Percentiles rank a stretch among this genome's conserved stretches.
phyloP scores from a whole-genome alignment of 352 stramenopile species.

The Phytopythium sindhum region DNA sequence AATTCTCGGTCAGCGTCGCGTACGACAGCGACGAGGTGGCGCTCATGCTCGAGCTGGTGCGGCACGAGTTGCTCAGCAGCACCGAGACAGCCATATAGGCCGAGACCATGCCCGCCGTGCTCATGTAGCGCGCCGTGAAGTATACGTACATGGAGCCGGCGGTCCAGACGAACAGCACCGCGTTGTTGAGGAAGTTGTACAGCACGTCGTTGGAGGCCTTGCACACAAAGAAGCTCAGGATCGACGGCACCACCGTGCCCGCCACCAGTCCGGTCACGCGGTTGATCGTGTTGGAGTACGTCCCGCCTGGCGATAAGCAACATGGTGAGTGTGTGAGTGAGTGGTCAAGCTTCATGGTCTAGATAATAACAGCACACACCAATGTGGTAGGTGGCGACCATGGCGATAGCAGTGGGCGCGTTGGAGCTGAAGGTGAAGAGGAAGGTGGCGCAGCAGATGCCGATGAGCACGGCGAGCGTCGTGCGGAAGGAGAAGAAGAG shows the following conservation, averaged over 20 bases:
- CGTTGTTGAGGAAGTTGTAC: slow-evolving; percentile 63
- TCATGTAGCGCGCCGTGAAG: slow-evolving; percentile 54
- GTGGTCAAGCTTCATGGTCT: neutral
- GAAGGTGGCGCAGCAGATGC: slow-evolving; percentile 61
- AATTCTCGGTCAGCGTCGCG: slow-evolving; percentile 61
- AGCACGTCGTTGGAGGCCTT: slow-evolving; percentile 33
- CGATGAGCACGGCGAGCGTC: slow-evolving; percentile 55
- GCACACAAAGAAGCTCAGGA: slow-evolving; percentile 73
- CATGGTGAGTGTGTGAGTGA: neutral
- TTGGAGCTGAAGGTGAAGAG: slow-evolving; percentile 71
- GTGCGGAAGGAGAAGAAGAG: slow-evolving; percentile 61
- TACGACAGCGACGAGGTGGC: slow-evolving; percentile 44
- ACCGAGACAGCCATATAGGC: slow-evolving; percentile 63
- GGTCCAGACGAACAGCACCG: slow-evolving; percentile 58
- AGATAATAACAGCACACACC: slow-evolving; percentile 11
- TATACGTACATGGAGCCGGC: slow-evolving; percentile 69
- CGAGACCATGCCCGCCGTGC: slow-evolving; percentile 58
- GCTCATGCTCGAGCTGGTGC: slow-evolving; percentile 12
- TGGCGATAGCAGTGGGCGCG: slow-evolving; percentile 60
- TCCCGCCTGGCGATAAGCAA: slow-evolving; percentile 26
- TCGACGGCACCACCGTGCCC: slow-evolving; percentile 65
- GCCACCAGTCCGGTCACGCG: slow-evolving; percentile 63
- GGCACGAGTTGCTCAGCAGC: slow-evolving; percentile 49
- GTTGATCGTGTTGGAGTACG: slow-evolving; percentile 67
- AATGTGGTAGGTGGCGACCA: slow-evolving; percentile 65